A percentile compares a stretch with the other conserved stretches of the same genome.
phyloP scores from a whole-genome alignment of 805 yeast species.

The Zygotorulaspora florentina region DNA sequence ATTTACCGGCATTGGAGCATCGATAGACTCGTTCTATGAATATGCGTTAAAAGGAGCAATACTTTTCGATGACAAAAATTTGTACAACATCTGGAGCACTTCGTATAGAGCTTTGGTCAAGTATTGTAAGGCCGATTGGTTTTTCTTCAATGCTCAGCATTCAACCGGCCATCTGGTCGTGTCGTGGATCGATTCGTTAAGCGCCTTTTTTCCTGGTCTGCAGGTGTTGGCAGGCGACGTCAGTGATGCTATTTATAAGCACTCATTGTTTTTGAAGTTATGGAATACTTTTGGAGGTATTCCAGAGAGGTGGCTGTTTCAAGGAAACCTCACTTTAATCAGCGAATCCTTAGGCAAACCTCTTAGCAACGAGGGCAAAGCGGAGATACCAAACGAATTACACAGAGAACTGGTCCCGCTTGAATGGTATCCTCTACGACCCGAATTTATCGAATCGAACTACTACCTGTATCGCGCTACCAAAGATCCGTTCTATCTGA shows the following conservation, averaged over 20 bases:
- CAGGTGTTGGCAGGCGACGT: conserved; percentile 76
- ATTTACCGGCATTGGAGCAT: conserved; percentile 82
- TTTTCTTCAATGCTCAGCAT: conserved; percentile 53
- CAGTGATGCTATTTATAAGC: conserved; percentile 56
- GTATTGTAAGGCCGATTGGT: conserved; percentile 50
- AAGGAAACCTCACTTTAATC: background rate
- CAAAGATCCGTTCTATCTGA: conserved; percentile 74
- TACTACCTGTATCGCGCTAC: conserved; percentile 82
- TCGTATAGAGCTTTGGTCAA: conserved; percentile 56
- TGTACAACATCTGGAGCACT: conserved; percentile 52
- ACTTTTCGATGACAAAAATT: conserved; percentile 57
- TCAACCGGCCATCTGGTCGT: conserved; percentile 47
- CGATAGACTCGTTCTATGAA: conserved; percentile 87
- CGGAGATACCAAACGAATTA: background rate
- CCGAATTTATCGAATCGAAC: conserved; percentile 87
- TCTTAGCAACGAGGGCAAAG: background rate
- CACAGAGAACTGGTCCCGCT: conserved; percentile 42
- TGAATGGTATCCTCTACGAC: conserved; percentile 91
- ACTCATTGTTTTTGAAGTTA: conserved; percentile 60
- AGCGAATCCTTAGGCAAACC: background rate
- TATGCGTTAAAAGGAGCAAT: conserved; percentile 76
- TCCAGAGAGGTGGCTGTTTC: conserved; percentile 82
- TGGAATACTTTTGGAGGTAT: conserved; percentile 79
- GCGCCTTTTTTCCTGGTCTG: conserved; percentile 87
- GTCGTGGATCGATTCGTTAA: conserved; percentile 78